Evolutionary conservation across 768 basidiomycete genomes (phyloP).

Genomic region (Lactarius tabidus): DNA sequence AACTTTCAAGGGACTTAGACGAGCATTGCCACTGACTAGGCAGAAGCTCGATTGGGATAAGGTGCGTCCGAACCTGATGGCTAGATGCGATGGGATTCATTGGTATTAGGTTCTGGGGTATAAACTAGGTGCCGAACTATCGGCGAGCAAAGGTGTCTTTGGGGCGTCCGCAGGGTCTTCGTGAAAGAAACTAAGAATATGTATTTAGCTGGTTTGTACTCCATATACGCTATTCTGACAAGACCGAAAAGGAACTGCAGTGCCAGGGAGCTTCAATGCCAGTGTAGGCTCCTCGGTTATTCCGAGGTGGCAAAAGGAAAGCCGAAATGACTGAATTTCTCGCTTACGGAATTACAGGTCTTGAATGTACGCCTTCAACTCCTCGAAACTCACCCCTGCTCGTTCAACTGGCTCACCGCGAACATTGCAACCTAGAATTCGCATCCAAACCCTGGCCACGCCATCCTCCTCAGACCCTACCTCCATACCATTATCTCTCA

Average conservation of each 20-base stretch:
- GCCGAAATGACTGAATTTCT: not conserved
- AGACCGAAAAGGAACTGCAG: not conserved
- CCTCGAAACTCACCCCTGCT: constrained; percentile 11
- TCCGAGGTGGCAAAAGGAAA: not conserved
- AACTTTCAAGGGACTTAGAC: constrained; percentile 85
- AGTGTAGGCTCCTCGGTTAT: no score
- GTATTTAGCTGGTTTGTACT: constrained; percentile 10
- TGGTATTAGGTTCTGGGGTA: constrained; percentile 49
- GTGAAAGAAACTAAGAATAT: constrained; percentile 6
- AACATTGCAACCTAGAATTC: constrained; percentile 47
- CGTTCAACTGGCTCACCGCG: constrained; percentile 7
- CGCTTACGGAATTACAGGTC: not conserved
- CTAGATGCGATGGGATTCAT: not conserved
- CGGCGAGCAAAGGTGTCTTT: constrained; percentile 59
- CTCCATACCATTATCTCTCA: constrained; percentile 75
- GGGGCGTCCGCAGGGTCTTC: constrained; percentile 32
- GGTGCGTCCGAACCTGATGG: constrained; percentile 37
- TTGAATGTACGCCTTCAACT: constrained; percentile 14
- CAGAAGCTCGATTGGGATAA: constrained; percentile 97
- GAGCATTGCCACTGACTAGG: constrained; percentile 87
- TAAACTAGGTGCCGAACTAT: constrained; percentile 73
- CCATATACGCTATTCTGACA: constrained; percentile 2
- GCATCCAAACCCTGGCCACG: constrained; percentile 57
- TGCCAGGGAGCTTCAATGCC: no score
- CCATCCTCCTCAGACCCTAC: constrained; percentile 76